Conservation (phyloP, 208 protist genomes). For the Blechomonas ayalai region DNA sequence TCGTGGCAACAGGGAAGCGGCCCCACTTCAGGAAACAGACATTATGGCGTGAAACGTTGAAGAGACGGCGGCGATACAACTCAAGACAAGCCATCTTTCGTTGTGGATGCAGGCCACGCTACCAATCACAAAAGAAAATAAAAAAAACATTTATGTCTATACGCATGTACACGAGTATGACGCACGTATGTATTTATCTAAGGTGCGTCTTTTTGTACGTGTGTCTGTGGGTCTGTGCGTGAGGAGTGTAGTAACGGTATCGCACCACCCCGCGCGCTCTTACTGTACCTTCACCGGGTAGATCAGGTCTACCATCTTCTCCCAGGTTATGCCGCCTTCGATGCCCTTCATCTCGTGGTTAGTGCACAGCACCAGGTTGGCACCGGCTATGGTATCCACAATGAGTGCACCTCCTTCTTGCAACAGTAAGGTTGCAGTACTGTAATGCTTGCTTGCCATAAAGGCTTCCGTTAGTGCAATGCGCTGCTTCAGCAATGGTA, state of each 20-base stretch:
- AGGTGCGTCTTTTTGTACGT: constrained; percentile 5
- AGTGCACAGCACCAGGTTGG: constrained; percentile 76
- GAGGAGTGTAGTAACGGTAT: neutral
- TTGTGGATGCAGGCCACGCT: too few species aligned
- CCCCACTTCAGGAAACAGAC: too few species aligned
- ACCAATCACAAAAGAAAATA: constrained; percentile 9
- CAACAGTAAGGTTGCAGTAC: constrained; percentile 51
- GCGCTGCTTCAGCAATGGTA: constrained; percentile 58
- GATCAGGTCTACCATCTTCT: constrained; percentile 72
- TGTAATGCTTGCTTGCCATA: constrained; percentile 59
- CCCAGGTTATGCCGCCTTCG: constrained; percentile 56
- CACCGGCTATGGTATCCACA: constrained; percentile 20
- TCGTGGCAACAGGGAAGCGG: too few species aligned
- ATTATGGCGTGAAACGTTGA: too few species aligned
- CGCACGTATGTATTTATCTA: constrained; percentile 1
- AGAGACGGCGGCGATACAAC: too few species aligned
- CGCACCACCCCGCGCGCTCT: neutral
- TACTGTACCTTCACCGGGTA: constrained; percentile 66
- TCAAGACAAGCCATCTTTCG: too few species aligned
- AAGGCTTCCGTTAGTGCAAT: constrained; percentile 63
- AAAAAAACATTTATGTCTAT: constrained; percentile 6
- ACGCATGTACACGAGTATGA: neutral
- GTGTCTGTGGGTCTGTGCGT: constrained; percentile 3
- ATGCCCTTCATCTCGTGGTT: constrained; percentile 33
- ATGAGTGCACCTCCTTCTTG: constrained; percentile 64